Evolutionary conservation across 2,329 filamentous ascomycete genomes (phyloP), one percentile per base, ranked within the genome.

Genomic region (Chalaropsis thielavioides): DNA sequence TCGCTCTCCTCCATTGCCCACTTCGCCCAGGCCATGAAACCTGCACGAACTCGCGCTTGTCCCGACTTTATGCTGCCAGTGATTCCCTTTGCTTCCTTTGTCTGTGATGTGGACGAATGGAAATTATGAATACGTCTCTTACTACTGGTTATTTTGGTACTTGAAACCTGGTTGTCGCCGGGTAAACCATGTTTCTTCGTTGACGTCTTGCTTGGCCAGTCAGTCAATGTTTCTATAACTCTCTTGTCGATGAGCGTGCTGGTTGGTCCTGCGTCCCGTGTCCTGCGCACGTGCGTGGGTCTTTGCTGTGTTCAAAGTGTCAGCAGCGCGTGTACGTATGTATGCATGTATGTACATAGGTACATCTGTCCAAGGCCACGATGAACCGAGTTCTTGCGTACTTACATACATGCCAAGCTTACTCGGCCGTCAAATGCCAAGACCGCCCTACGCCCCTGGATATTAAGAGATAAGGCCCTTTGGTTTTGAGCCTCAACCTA

Each of bases 401-500:
- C 54, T 58, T 22, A 8, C 22, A 10, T 27, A 35, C 8, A 38
- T 35, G 27, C 54, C 54, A 58, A 35, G 54, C 27, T 58, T 38
- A 19, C 24, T 38, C 54, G 15, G 54, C 31, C 54, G 17, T 58
- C 54, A 58, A 58, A 58, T 58, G 43, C 60, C 60, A 62, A 62
- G 60, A 15, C 60, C 43, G 60, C 43, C 60, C 59, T 49, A 62
- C 22, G 60, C 31, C 60, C 60, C 60, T 62, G 43, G 40, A 46
- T 46, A 43, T 44, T 44, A 31, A 15, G n/a, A 61, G 43, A 43
- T 46, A 44, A 46, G 60, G 41, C 60, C 60, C 41, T 44, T 62
- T 46, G 5, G 11, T 62, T 62, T 62, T 62, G 43, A 62, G 60
- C 60, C 60, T 27, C 60, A 62, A 62, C 22, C 44, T 62, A 62